A percentile compares a stretch with the other conserved stretches of the same genome.
These are phyloP conservation scores for Phoma sp. DNA, from an alignment of 2,329 filamentous ascomycete species.

Conservation along the genomic window DNA sequence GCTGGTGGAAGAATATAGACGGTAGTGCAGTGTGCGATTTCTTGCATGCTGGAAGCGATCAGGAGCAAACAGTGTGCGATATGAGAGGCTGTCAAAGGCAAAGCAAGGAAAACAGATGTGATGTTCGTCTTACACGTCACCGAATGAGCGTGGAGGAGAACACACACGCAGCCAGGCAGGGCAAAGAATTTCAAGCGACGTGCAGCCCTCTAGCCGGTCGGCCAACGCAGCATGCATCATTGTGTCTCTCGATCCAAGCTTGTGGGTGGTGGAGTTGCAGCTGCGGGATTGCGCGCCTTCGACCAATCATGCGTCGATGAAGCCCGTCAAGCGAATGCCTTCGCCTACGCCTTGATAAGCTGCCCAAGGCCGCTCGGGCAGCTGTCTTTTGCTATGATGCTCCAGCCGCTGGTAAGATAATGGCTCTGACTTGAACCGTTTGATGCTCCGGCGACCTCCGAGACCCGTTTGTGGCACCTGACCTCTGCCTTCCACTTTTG, in stretches of 20 bases:
- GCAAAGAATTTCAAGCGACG: slow-evolving; percentile 16
- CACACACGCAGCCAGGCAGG: slow-evolving; percentile 12
- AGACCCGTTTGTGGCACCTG: slow-evolving; percentile 15
- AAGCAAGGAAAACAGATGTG: slow-evolving; percentile 33
- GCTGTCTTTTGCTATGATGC: background rate
- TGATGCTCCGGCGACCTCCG: slow-evolving; percentile 15
- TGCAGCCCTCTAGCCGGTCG: slow-evolving; percentile 15
- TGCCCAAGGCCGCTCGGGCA: slow-evolving; percentile 1
- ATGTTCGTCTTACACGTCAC: slow-evolving; percentile 23
- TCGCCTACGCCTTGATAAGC: slow-evolving; percentile 20
- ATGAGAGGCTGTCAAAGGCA: slow-evolving; percentile 36
- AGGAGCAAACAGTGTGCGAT: slow-evolving; percentile 42
- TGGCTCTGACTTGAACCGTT: slow-evolving; percentile 8
- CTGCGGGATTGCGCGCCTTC: slow-evolving; percentile 12
- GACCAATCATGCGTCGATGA: slow-evolving; percentile 13
- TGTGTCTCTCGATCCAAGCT: slow-evolving; percentile 14
- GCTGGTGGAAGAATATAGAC: slow-evolving; percentile 29
- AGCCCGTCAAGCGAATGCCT: slow-evolving; percentile 15
- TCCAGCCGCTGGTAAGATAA: background rate
- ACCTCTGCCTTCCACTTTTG: slow-evolving; percentile 16
- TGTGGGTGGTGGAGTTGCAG: slow-evolving; percentile 18
- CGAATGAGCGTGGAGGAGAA: slow-evolving; percentile 9
- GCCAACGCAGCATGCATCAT: slow-evolving; percentile 18
- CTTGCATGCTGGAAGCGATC: slow-evolving; percentile 46
- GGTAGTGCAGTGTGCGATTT: slow-evolving; percentile 41